phyloP scores from a whole-genome alignment of 768 basidiomycete species.

The Cystobasidiopsis lactophilus region DNA sequence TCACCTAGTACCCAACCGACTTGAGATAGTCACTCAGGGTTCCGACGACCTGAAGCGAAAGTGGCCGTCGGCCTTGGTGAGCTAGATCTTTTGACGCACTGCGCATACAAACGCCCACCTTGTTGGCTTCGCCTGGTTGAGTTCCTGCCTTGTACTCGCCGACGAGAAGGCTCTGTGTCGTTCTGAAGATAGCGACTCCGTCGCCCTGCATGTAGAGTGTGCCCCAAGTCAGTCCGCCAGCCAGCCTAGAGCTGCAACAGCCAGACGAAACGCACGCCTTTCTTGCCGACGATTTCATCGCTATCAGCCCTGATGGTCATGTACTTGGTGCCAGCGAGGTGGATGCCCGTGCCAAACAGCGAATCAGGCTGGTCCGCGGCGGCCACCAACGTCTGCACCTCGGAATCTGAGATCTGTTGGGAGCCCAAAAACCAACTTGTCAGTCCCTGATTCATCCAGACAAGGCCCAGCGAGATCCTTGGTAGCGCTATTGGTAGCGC shows the following conservation, averaged over 20 bases:
- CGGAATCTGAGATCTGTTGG: neutral
- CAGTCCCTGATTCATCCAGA: too few species aligned
- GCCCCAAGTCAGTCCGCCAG: neutral
- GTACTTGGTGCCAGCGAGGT: neutral
- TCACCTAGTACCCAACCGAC: neutral
- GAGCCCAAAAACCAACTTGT: neutral
- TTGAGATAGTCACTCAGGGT: neutral
- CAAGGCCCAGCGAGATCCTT: too few species aligned
- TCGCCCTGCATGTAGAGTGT: slow-evolving; percentile 34
- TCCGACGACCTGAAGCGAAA: neutral
- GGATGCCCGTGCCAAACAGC: neutral
- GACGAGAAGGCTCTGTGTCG: slow-evolving; percentile 66
- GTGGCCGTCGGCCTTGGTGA: too few species aligned
- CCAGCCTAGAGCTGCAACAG: neutral
- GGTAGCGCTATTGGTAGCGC: too few species aligned
- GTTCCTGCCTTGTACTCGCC: slow-evolving; percentile 35
- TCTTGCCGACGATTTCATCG: neutral
- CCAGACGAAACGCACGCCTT: neutral
- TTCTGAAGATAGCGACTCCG: slow-evolving; percentile 52
- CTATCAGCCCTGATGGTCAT: neutral
- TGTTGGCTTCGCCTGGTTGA: neutral
- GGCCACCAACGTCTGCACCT: neutral
- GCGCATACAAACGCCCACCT: neutral
- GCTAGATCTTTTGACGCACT: too few species aligned
- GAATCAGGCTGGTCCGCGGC: neutral